Evolutionary conservation across 495 filamentous ascomycete genomes (phyloP), one percentile per base, ranked within the genome.

Genomic region (Lophium mytilinum): DNA sequence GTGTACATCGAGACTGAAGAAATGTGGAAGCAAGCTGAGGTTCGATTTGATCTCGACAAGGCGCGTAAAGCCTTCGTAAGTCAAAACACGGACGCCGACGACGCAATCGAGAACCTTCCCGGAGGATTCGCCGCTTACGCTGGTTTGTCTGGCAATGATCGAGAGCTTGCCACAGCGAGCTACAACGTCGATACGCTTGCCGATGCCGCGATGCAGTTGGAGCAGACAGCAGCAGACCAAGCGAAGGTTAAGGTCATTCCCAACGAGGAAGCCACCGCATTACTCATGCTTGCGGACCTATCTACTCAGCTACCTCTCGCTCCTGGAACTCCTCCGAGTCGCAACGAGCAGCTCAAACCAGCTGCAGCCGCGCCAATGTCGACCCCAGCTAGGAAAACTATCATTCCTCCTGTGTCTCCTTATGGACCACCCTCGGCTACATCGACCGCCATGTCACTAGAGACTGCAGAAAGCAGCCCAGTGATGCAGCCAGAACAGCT

Each of bases 1-100:
- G 63, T 55, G 4, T 62, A 59, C 49, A 51, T 66, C n/a, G 63
- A 66, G 35, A 57, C 56, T 15, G 59, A 66, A 52, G 39, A 45
- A 11, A 40, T 66, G 49, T 39, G 57, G 18, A 46, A 61, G 17
- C 40, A 57, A 33, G 53, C 57, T 14, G 46, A 58, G 9, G 4
- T 7, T 2, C 58, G 59, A 12, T 39, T 21, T 14, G 8, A 37
- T 35, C 50, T 62, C 19, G 48, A 56, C 9, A 21, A 52, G 17
- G n/a, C 37, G 24, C 47, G 33, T 12, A 59, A 52, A 40, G 7
- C 37, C 0, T 60, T 60, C 30, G 21, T 61, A 17, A 39, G 24
- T 18, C 24, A 54, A n/a, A 50, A 66, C 36, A 46, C 34, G 0
- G 63, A 66, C 15, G 15, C 37, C 1, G 52, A 58, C n/a, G 58